Percentiles rank a stretch among this genome's conserved stretches.
Evolutionary conservation across 1,284 basidiomycete species (phyloP).

Genomic region (Moesziomyces sp.): DNA sequence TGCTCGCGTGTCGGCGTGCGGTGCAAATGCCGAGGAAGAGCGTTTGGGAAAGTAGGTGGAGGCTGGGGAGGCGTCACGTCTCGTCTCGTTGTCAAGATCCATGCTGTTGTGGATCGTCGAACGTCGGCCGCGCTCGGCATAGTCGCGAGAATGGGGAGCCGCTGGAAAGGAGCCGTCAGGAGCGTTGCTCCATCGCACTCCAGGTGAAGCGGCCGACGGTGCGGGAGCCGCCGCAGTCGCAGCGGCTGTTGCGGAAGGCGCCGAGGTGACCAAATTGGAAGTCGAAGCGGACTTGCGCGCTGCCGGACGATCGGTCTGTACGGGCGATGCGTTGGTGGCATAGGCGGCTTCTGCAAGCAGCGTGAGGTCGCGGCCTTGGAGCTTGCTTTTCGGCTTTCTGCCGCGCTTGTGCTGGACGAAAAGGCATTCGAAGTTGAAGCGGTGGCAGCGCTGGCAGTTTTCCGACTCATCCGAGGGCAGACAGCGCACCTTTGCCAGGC

Average conservation of each 20-base stretch:
- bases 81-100: conserved; percentile 11
- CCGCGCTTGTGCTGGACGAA: conserved; percentile 51
- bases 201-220: conserved; percentile 27
- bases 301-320: conserved; percentile 15
- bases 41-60: conserved; percentile 24
- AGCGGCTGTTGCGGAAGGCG: conserved; percentile 1
- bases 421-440: conserved; percentile 49
- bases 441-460: conserved; percentile 42
- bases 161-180: conserved; percentile 30
- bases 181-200: conserved; percentile 44
- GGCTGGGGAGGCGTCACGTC: conserved; percentile 12
- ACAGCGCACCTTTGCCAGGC: conserved; percentile 45
- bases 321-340: conserved; percentile 30
- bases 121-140: neutral
- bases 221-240: conserved; percentile 4
- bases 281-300: conserved; percentile 27
- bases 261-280: conserved; percentile 6
- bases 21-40: conserved; percentile 13
- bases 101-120: conserved; percentile 5
- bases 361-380: conserved; percentile 46
- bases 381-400: conserved; percentile 49
- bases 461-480: conserved; percentile 38
- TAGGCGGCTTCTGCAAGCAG: conserved; percentile 46
- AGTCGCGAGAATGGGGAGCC: conserved; percentile 7
- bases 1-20: conserved; percentile 5